A percentile compares a stretch with the other conserved stretches of the same genome.
Evolutionary conservation across 2,329 filamentous ascomycete species (phyloP).

Genomic region (Fusarium falciforme): DNA sequence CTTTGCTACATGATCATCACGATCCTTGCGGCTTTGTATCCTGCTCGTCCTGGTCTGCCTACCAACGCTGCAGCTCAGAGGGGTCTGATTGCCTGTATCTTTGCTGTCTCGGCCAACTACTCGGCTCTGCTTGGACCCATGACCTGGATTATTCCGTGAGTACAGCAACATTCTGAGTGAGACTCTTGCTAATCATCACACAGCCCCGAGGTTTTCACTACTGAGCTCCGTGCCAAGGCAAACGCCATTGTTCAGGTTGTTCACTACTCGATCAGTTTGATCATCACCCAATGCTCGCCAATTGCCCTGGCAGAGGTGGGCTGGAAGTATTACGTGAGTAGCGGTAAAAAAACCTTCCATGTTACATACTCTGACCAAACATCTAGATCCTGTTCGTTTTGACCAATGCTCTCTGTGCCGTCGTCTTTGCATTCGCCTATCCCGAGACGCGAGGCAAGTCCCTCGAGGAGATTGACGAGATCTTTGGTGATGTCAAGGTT

Average conservation of each 20-base stretch:
- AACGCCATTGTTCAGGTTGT: constrained; percentile 55
- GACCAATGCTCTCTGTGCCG: constrained; percentile 51
- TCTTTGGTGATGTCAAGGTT: constrained; percentile 52
- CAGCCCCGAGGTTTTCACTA: constrained; percentile 55
- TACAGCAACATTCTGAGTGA: not conserved
- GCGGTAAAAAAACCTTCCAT: accelerated
- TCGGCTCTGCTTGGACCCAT: constrained; percentile 54
- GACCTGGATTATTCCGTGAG: constrained; percentile 57
- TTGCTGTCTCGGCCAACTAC: constrained; percentile 48
- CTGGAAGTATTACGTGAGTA: constrained; percentile 55
- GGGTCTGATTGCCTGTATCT: constrained; percentile 55
- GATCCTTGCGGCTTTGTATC: constrained; percentile 51
- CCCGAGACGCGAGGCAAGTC: constrained; percentile 56
- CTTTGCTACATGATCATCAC: constrained; percentile 54
- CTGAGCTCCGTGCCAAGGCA: constrained; percentile 54
- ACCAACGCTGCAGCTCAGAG: constrained; percentile 53
- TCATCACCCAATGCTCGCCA: constrained; percentile 55
- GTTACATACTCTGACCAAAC: accelerated
- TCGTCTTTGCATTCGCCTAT: constrained; percentile 51
- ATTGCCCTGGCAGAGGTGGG: constrained; percentile 53
- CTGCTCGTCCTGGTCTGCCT: constrained; percentile 49
- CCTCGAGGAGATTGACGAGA: constrained; percentile 54
- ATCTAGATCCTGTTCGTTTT: constrained; percentile 52
- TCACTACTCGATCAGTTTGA: constrained; percentile 54
- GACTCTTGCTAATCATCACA: accelerated